A percentile compares a stretch with the other conserved stretches of the same genome.
These are phyloP conservation scores for Sabuloglossum arenarium DNA, from an alignment of 495 filamentous ascomycete genomes.

Conservation along the genomic window DNA sequence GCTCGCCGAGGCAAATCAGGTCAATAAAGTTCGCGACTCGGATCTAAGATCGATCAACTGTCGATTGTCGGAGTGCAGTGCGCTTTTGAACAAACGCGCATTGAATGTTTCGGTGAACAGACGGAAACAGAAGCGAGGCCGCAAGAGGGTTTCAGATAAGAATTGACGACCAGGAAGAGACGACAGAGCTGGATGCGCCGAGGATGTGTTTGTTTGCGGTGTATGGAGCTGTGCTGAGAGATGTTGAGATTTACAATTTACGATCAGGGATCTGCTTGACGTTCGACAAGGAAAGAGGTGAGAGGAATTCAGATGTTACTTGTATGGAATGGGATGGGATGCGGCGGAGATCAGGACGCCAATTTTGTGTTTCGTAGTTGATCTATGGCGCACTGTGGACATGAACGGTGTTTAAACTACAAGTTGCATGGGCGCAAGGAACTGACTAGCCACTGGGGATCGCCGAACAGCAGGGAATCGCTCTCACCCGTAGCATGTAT, in stretches of 20 bases:
- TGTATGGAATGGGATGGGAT: too few relatives aligned
- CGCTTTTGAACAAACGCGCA: background rate
- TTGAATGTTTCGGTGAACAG: background rate
- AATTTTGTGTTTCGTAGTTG: background rate
- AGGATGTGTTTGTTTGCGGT: too few relatives aligned
- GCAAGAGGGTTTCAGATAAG: slow-evolving; percentile 1
- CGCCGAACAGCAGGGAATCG: too few relatives aligned
- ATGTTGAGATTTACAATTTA: background rate
- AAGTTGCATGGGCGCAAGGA: background rate
- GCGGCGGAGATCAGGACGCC: background rate
- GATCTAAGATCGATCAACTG: background rate
- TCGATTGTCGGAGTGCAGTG: background rate
- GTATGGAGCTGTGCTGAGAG: background rate
- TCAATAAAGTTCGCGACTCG: background rate
- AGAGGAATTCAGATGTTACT: background rate
- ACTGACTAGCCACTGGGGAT: background rate
- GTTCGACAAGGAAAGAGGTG: background rate
- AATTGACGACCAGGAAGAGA: background rate
- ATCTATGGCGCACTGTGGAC: background rate
- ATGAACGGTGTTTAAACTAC: background rate
- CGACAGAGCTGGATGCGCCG: too few relatives aligned
- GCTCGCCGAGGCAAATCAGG: background rate
- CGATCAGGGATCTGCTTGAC: background rate
- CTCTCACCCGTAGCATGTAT: background rate
- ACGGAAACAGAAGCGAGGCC: too few relatives aligned